Percentiles rank a stretch among this genome's conserved stretches.
These are phyloP conservation scores for Neofusicoccum sp. DNA, from an alignment of 2,329 filamentous ascomycete species.

Conservation along the genomic window DNA sequence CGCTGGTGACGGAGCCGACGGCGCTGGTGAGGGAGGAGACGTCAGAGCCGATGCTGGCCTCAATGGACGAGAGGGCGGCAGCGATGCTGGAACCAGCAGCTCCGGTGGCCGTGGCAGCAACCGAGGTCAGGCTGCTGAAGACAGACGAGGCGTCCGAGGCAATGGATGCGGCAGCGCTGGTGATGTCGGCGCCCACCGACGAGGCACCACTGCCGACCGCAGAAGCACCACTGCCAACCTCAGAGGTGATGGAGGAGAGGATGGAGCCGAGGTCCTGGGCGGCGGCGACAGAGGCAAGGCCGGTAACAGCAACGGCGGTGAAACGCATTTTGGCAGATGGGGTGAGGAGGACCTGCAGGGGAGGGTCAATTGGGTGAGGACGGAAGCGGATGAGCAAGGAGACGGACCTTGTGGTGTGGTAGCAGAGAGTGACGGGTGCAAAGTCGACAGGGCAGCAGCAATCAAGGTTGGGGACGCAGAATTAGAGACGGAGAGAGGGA, in stretches of 20 bases:
- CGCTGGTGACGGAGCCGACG: not conserved
- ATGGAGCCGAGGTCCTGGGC: slow-evolving; percentile 11
- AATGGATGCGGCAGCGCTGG: not conserved
- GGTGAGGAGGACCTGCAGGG: not conserved
- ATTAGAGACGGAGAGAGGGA: not conserved
- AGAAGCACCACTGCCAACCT: not conserved
- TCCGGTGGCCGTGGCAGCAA: slow-evolving; percentile 11
- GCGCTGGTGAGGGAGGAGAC: not conserved
- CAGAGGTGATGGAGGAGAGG: slow-evolving; percentile 11
- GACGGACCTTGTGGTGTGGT: not conserved
- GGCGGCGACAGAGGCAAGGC: slow-evolving; percentile 9
- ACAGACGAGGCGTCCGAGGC: not conserved
- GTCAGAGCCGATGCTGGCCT: not conserved
- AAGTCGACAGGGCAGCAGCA: not conserved
- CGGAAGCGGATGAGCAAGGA: not conserved
- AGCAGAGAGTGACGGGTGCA: not conserved
- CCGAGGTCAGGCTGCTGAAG: slow-evolving; percentile 9
- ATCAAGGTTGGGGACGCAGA: not conserved
- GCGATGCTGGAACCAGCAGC: not conserved
- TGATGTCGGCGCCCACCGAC: not conserved
- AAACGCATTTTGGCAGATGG: slow-evolving; percentile 13
- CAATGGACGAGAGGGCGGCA: not conserved
- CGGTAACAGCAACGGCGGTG: slow-evolving; percentile 9
- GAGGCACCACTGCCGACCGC: not conserved
- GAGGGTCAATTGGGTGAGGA: not conserved